Percentiles rank a stretch among this genome's conserved stretches.
Conservation (phyloP, 306 rosid genomes). For the Quercus wislizeni region DNA sequence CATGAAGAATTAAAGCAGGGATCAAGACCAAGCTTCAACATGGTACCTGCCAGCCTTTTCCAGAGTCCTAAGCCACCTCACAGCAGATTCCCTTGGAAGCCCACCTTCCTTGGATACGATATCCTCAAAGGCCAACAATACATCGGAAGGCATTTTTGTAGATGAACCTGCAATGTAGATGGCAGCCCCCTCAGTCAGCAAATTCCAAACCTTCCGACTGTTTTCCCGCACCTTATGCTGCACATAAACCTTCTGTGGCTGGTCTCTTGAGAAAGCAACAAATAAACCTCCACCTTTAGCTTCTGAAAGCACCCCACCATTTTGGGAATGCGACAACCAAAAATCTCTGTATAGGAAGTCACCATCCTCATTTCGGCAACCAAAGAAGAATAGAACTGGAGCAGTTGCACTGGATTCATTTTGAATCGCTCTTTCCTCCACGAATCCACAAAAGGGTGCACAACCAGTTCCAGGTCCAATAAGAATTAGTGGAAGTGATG, state of each 20-base stretch:
- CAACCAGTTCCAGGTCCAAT: conserved; percentile 96
- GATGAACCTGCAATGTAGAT: conserved; percentile 91
- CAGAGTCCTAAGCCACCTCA: conserved; percentile 64
- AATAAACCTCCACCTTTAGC: conserved; percentile 77
- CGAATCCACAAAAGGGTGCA: conserved; percentile 82
- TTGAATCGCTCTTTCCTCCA: conserved; percentile 81
- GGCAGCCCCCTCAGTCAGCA: conserved; percentile 69
- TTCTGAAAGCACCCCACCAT: conserved; percentile 71
- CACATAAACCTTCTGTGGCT: conserved; percentile 77
- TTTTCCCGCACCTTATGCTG: conserved; percentile 87
- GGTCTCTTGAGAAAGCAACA: conserved; percentile 89
- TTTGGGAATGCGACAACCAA: conserved; percentile 61
- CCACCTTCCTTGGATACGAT: conserved; percentile 61
- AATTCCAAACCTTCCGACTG: conserved; percentile 59
- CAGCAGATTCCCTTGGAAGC: conserved; percentile 61
- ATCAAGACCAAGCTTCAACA: conserved; percentile 81
- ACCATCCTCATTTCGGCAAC: conserved; percentile 64
- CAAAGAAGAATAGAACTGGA: conserved; percentile 79
- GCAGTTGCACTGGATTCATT: conserved; percentile 49
- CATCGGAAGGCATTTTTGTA: conserved; percentile 90
- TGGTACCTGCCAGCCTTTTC: conserved; percentile 71
- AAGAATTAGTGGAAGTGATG: conserved; percentile 78
- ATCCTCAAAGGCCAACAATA: conserved; percentile 71
- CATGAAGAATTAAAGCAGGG: background rate
- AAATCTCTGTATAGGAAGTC: conserved; percentile 81